Evolutionary conservation across 192 early-diverging fungal genomes (phyloP), one percentile per base, ranked within the genome.

Genomic region (Coemansia sp.): DNA sequence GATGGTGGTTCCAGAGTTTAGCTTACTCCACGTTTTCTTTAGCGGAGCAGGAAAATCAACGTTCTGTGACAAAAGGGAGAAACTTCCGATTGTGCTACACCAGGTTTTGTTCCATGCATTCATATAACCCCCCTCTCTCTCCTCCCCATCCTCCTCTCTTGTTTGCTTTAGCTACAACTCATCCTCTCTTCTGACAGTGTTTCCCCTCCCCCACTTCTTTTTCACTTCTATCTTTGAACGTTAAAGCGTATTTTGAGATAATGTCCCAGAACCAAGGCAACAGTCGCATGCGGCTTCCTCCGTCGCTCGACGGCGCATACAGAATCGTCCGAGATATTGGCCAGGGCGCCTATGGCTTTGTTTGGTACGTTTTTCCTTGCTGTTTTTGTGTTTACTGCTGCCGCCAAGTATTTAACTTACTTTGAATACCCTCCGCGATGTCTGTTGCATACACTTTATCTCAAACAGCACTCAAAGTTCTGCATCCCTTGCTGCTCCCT

Each of bases 331-430:
- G 92, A n/a, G 90, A 96, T 71, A 81, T 96, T 46, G 94, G 94
- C 11, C 87, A 91, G 64, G 94, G 94, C 46, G 93, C 94, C 34
- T 96, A 96, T 73, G 94, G 94, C 22, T 70, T 91, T 40, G 94
- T 96, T 3, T 92, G 89, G 87, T 91, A 85, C 38, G 84, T 63
- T 61, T 20, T 43, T 36, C 11, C 41, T 43, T 61, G 43, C 49
- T 19, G 45, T 15, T 19, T 8, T 8, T 15, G 29, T 3, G 29
- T 3, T 29, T 29, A 29, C 29, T 29, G 29, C 29, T 29, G 3
- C 29, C 29, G 29, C 29, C 29, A 29, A 29, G 29, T 3, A 29
- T 29, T 29, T 29, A 29, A 29, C 3, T 29, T 3, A 29, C 29
- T 3, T 29, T 29, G 29, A 29, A 29, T n/a, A n/a, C 14, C 17